Percentiles rank a stretch among this genome's conserved stretches.
Conservation (phyloP, 73 alveolate species). For the Symbiodinium natans region DNA sequence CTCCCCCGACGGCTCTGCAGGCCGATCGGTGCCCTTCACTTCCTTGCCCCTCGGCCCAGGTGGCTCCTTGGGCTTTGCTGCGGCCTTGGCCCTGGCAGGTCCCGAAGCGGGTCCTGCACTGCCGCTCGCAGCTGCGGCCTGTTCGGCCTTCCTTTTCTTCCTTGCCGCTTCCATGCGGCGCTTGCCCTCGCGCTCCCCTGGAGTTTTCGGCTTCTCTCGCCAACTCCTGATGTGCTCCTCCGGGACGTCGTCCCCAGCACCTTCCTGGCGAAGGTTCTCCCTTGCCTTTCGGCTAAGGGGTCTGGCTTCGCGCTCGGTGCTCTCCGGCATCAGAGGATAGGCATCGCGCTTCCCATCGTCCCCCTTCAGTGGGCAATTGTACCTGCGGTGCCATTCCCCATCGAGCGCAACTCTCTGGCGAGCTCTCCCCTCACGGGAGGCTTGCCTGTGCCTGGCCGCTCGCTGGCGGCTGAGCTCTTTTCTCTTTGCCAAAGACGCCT, state of each 20-base stretch:
- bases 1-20: no score
- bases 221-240: not conserved
- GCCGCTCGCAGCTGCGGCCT: conserved; percentile 5
- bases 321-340: not conserved
- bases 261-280: not conserved
- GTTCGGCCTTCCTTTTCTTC: not conserved
- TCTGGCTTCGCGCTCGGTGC: not conserved
- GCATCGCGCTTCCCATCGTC: conserved; percentile 14
- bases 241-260: not conserved
- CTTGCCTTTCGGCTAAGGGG: not conserved
- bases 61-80: no score
- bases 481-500: not conserved
- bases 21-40: no score
- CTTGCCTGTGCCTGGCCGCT: not conserved
- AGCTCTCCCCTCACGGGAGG: not conserved
- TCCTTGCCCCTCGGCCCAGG: no score
- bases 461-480: not conserved
- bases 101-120: no score
- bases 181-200: not conserved
- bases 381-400: not conserved
- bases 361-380: no score
- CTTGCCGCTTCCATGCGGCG: not conserved
- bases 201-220: not conserved
- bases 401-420: not conserved
- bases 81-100: no score